A percentile compares a stretch with the other conserved stretches of the same genome.
These are phyloP conservation scores for Geranomyces michiganensis DNA, from an alignment of 192 early-diverging fungal genomes.

Conservation along the genomic window DNA sequence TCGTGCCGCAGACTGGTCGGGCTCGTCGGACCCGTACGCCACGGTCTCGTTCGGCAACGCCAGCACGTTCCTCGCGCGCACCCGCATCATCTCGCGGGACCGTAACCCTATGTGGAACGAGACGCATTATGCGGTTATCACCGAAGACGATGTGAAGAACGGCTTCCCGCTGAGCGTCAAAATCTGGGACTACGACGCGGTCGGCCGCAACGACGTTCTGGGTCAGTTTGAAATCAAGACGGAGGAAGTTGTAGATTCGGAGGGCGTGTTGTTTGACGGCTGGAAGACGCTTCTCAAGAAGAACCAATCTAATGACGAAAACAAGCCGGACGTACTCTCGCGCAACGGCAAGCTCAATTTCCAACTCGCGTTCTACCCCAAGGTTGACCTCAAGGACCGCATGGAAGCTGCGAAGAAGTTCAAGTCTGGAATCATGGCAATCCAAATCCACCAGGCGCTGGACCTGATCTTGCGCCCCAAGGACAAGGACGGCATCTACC, in stretches of 20 bases:
- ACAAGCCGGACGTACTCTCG: constrained; percentile 19
- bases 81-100: constrained; percentile 31
- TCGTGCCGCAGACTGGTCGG: constrained; percentile 25
- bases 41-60: constrained; percentile 28
- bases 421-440: constrained; percentile 22
- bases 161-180: constrained; percentile 27
- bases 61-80: constrained; percentile 23
- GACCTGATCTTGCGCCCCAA: constrained; percentile 34
- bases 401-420: constrained; percentile 24
- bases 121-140: constrained; percentile 33
- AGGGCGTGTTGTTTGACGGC: constrained; percentile 32
- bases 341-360: constrained; percentile 33
- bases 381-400: constrained; percentile 8
- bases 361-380: constrained; percentile 35
- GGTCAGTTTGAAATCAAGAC: constrained; percentile 26
- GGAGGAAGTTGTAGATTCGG: constrained; percentile 33
- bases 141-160: constrained; percentile 36
- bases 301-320: constrained; percentile 3
- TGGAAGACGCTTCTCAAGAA: constrained; percentile 34
- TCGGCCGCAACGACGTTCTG: constrained; percentile 27
- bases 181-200: constrained; percentile 32
- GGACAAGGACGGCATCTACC: constrained; percentile 34
- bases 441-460: constrained; percentile 34
- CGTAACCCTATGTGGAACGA: constrained; percentile 37
- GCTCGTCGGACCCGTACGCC: constrained; percentile 35